Evolutionary conservation across 2,329 filamentous ascomycete species (phyloP), one percentile per base, ranked within the genome.

Genomic region (Fusarium begoniae): DNA sequence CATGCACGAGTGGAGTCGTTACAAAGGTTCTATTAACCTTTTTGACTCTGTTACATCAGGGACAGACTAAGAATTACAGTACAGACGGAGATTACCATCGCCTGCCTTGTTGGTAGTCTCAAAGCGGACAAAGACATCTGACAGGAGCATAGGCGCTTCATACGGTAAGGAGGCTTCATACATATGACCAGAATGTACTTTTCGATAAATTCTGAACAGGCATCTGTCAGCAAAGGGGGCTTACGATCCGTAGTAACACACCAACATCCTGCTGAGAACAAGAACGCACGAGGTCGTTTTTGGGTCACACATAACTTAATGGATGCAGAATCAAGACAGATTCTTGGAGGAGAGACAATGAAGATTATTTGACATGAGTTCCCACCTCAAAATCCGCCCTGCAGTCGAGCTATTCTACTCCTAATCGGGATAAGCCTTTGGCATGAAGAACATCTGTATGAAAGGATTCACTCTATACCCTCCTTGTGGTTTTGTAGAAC

Each of bases 331-430:
- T 40, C 45, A 72, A 64, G 53, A 55, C 59, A 69, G 41, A 71
- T 37, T 48, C 35, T 37, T 61, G 41, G 51, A 50, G 26, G 57
- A 58, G 55, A 45, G 41, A 28, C 40, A 68, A 55, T 28, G 38
- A 59, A 43, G 60, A 22, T 55, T 41, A 35, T 35, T 74, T 50
- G 58, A 65, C 45, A 59, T 38, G 54, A 65, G 50, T 65, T 66
- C 58, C 44, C 44, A 56, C 68, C 56, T 69, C 58, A 66, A 43
- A 68, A 55, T 43, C 44, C 37, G 58, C 30, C 43, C 30, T 69
- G 63, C 54, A 44, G 38, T 37, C 37, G 32, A 30, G 24, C 40
- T 64, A 48, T 71, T 72, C 59, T 72, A 72, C 72, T 71, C 72
- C 72, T 40, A 61, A 69, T 56, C 24, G 41, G 51, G 66, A 54